phyloP scores from a whole-genome alignment of 306 rosid species.

The Casuarina cunninghamiana region DNA sequence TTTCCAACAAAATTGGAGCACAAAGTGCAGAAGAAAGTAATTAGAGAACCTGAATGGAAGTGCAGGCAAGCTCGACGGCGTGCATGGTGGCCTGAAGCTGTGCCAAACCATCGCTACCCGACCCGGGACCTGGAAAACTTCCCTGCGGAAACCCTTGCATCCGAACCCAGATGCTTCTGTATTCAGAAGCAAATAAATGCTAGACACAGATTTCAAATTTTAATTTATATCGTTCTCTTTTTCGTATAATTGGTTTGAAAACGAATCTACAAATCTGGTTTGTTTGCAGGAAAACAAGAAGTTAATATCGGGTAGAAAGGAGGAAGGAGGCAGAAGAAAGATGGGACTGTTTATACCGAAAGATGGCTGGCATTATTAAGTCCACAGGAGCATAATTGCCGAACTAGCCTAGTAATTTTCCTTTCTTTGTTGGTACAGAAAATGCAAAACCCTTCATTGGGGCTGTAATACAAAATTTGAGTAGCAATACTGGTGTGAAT shows the following conservation, averaged over 20 bases:
- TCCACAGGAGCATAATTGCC: no score
- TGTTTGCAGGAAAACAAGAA: not conserved
- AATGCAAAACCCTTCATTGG: no score
- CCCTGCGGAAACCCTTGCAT: conserved; percentile 69
- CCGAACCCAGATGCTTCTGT: conserved; percentile 20
- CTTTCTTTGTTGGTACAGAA: no score
- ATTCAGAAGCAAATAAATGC: not conserved
- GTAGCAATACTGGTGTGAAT: no score
- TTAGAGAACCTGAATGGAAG: conserved; percentile 70
- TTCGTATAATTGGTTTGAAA: no score
- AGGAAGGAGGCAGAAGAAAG: not conserved
- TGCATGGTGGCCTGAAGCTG: conserved; percentile 88
- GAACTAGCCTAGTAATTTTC: no score
- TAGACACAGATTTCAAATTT: no score
- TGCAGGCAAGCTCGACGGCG: conserved; percentile 78
- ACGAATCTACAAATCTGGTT: not conserved
- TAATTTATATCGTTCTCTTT: no score
- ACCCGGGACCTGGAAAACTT: conserved; percentile 23
- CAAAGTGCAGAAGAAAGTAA: not conserved
- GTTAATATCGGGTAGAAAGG: not conserved
- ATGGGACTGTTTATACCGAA: no score
- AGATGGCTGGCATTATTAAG: no score
- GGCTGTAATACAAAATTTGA: no score
- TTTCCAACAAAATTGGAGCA: not conserved
- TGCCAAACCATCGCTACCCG: conserved; percentile 44